Conservation (phyloP, 768 basidiomycete genomes). For the Termitomyces sp. region DNA sequence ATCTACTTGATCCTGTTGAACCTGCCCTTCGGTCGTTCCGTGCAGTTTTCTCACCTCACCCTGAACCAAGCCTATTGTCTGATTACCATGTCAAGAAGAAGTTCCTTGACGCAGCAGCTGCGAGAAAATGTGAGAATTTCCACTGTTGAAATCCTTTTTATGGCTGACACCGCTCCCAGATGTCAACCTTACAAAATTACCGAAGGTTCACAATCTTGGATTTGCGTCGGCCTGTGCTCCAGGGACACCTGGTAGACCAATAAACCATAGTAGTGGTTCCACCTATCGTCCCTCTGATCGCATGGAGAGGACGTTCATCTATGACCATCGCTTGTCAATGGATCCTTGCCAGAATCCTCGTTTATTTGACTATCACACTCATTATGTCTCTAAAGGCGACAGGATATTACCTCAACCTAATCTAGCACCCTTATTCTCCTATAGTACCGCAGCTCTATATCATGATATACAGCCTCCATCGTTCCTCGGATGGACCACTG, state of each 20-base stretch:
- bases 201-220: constrained; percentile 15
- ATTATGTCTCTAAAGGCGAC: constrained; percentile 34
- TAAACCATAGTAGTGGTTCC: constrained; percentile 17
- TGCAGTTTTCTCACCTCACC: constrained; percentile 35
- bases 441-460: constrained; percentile 25
- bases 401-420: constrained; percentile 31
- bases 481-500: constrained; percentile 34
- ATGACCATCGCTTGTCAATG: constrained; percentile 38
- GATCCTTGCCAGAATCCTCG: constrained; percentile 36
- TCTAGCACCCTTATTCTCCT: constrained; percentile 39
- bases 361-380: constrained; percentile 35
- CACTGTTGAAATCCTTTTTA: background rate
- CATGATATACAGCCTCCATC: constrained; percentile 40
- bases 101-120: constrained; percentile 27
- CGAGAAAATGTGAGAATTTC: constrained; percentile 21
- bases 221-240: constrained; percentile 26
- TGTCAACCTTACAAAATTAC: constrained; percentile 15
- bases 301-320: constrained; percentile 33
- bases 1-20: constrained; percentile 32
- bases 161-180: constrained; percentile 10
- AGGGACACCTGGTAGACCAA: constrained; percentile 22
- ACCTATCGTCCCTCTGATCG: constrained; percentile 16
- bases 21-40: constrained; percentile 33
- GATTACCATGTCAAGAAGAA: constrained; percentile 26
- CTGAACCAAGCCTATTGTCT: constrained; percentile 29